These are phyloP conservation scores for Annulohypoxylon nitens DNA, from an alignment of 495 filamentous ascomycete genomes.

Conservation along the genomic window DNA sequence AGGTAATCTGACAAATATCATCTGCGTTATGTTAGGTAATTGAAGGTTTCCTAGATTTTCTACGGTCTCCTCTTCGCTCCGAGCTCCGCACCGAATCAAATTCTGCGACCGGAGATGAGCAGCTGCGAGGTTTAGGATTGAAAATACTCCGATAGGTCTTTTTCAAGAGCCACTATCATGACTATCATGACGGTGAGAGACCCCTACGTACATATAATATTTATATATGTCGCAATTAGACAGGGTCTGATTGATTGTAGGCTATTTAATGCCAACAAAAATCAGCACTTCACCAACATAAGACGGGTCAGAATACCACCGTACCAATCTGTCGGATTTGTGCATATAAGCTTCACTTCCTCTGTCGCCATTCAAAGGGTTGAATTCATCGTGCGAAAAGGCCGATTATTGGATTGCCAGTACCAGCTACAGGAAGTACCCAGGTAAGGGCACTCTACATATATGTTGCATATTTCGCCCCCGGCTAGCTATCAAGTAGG, in stretches of 20 bases:
- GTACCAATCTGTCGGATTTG: slow-evolving; percentile 4
- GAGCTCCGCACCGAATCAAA: slow-evolving; percentile 33
- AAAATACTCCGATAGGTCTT: slow-evolving; percentile 37
- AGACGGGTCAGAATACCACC: background rate
- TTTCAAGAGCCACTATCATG: background rate
- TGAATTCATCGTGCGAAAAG: background rate
- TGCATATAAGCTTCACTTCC: slow-evolving; percentile 5
- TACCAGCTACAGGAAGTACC: background rate
- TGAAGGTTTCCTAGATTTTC: slow-evolving; percentile 5
- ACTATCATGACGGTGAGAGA: slow-evolving; percentile 5
- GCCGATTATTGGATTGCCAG: background rate
- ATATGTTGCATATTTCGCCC: background rate
- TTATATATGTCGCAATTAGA: slow-evolving; percentile 26
- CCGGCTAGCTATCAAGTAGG: background rate
- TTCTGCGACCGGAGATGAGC: slow-evolving; percentile 31
- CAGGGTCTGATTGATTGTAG: slow-evolving; percentile 30
- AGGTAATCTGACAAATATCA: background rate
- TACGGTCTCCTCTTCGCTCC: slow-evolving; percentile 4
- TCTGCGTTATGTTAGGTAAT: slow-evolving; percentile 14
- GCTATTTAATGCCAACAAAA: slow-evolving; percentile 10
- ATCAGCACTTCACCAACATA: slow-evolving; percentile 5
- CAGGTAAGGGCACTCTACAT: slow-evolving; percentile 27
- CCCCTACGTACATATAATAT: slow-evolving; percentile 10
- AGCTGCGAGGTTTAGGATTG: slow-evolving; percentile 13
- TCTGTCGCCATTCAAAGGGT: background rate